Conservation (phyloP, 140 eudicot species). For the Oenanthe javanica region DNA sequence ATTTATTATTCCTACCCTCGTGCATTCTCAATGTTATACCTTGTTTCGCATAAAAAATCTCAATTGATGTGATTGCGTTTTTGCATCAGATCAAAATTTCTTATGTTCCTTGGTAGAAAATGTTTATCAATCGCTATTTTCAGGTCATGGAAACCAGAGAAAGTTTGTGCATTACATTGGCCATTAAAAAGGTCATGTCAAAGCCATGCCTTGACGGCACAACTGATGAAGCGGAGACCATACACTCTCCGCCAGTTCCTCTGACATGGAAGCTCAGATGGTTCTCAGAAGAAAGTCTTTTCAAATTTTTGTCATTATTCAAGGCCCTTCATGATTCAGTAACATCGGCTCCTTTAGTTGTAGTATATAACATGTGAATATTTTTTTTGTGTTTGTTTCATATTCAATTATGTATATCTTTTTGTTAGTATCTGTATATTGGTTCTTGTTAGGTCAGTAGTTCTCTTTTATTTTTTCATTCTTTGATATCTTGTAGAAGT, state of each 20-base stretch:
- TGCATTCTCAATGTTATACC: background rate
- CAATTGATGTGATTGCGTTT: background rate
- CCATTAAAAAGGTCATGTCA: conserved; percentile 20
- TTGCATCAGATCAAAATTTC: background rate
- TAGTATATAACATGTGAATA: conserved; percentile 12
- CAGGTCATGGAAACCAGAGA: conserved; percentile 49
- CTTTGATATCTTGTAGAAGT: background rate
- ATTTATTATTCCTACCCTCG: background rate
- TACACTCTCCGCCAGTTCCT: conserved; percentile 15
- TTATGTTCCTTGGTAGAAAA: background rate
- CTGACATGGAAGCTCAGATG: conserved; percentile 59
- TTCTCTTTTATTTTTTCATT: background rate
- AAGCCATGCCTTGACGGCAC: conserved; percentile 17
- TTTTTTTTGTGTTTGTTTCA: conserved; percentile 11
- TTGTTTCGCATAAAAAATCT: background rate
- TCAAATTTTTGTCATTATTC: conserved; percentile 42
- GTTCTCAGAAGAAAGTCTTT: conserved; percentile 45
- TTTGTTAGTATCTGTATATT: background rate
- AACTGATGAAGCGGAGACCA: conserved; percentile 10
- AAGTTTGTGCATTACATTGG: conserved; percentile 32
- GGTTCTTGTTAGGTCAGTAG: background rate
- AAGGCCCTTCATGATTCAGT: conserved; percentile 47
- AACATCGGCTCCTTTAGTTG: conserved; percentile 25
- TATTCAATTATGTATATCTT: conserved; percentile 1
- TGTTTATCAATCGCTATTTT: conserved; percentile 7